phyloP scores from a whole-genome alignment of 139 green algal genomes.

The Coelastrella sp. region DNA sequence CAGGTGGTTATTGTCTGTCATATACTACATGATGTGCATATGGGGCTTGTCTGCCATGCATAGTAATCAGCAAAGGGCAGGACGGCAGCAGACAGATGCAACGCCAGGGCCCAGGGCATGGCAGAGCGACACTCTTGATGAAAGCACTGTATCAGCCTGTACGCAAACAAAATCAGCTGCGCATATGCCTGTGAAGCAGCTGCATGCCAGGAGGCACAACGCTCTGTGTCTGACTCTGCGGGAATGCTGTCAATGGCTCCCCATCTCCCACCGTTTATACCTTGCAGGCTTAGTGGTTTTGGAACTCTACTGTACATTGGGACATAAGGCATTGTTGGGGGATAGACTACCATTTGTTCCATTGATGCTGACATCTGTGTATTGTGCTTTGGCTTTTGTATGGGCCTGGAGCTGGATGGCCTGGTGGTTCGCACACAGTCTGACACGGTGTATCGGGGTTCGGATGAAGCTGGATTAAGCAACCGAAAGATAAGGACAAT shows the following conservation, averaged over 20 bases:
- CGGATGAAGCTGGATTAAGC: no score
- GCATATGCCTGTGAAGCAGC: neutral
- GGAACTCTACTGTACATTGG: slow-evolving; percentile 70
- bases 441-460: no score
- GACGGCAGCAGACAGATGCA: neutral
- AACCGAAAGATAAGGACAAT: no score
- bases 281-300: slow-evolving; percentile 74
- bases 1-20: slow-evolving; percentile 62
- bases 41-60: slow-evolving; percentile 69
- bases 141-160: neutral
- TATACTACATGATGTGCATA: slow-evolving; percentile 20
- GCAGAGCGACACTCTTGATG: neutral
- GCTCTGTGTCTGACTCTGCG: neutral
- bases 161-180: neutral
- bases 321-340: slow-evolving; percentile 63
- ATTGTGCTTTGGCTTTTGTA: slow-evolving; percentile 74
- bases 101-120: neutral
- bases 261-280: slow-evolving; percentile 46
- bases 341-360: slow-evolving; percentile 85
- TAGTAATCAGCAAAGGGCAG: neutral
- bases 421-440: neutral
- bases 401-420: slow-evolving; percentile 62
- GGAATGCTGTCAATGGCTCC: slow-evolving; percentile 33
- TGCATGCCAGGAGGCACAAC: neutral
- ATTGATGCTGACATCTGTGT: slow-evolving; percentile 86